phyloP scores from a whole-genome alignment of 177 flowering plant species.

The Telopea speciosissima region DNA sequence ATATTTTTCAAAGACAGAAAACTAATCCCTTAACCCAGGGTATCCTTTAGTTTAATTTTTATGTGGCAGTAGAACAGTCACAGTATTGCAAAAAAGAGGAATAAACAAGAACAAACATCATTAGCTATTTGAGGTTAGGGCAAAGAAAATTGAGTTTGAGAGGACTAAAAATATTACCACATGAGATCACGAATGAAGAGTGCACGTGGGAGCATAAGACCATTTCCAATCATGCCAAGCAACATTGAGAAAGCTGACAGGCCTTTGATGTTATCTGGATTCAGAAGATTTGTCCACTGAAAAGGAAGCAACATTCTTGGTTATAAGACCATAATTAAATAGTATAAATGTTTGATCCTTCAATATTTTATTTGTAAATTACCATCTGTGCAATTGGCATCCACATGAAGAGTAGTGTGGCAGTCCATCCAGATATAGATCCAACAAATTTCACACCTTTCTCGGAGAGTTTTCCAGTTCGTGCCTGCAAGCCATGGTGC shows the following conservation, averaged over 20 bases:
- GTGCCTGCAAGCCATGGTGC: slow-evolving; percentile 52
- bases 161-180: slow-evolving; percentile 55
- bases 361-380: slow-evolving; percentile 7
- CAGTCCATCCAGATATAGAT: slow-evolving; percentile 93
- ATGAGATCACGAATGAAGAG: slow-evolving; percentile 84
- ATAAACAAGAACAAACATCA: not conserved
- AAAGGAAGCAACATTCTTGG: slow-evolving; percentile 14
- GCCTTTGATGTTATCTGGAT: slow-evolving; percentile 93
- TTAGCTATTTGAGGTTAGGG: no score
- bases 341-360: not conserved
- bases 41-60: not conserved
- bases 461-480: slow-evolving; percentile 74
- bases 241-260: slow-evolving; percentile 83
- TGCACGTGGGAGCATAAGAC: slow-evolving; percentile 93
- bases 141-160: not conserved
- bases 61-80: not conserved
- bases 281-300: slow-evolving; percentile 92
- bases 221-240: slow-evolving; percentile 95
- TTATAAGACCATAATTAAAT: not conserved
- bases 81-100: not conserved
- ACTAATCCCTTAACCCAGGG: not conserved
- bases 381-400: slow-evolving; percentile 98
- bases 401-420: slow-evolving; percentile 99
- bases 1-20: no score
- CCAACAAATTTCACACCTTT: slow-evolving; percentile 61